Base-by-base conservation (phyloP, 371 early-diverging fungal genomes). In the Lichtheimia corymbifera region DNA sequence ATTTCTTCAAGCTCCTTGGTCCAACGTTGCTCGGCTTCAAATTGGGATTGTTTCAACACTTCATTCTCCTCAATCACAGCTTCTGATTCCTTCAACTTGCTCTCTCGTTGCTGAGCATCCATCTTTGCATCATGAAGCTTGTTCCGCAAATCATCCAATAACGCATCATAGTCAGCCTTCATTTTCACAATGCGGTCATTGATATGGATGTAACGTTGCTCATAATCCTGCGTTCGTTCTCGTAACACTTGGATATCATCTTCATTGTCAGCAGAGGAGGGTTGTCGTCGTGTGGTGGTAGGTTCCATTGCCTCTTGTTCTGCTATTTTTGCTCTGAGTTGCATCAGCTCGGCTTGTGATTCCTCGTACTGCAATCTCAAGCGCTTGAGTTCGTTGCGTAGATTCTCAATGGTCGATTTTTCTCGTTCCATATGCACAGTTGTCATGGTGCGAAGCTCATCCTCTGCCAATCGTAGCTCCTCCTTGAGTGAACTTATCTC, bases 111-210 rank as follows among this genome's bases (percentile, higher is more conserved):
- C 12, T 47, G 47, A 9, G 22, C 22, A 22, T 47, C 47, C 13
- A 35, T 53, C n/a, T 70, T 56, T 0, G 63, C 62, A 5, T 43
- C 51, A 12, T 49, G 24, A 6, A 66, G 45, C 51, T 55, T 59
- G 7, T 61, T 55, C 2, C 55, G 59, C 14, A 63, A 24, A 20
- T 55, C 22, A 40, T 61, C 59, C 24, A 66, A 11, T 18, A 63
- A 55, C 15, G 17, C 14, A 28, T 56, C 57, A 17, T 47, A 47
- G 5, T 47, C 47, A 6, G n/a, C 18, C 9, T 47, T 47, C 47
- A 47, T 18, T 2, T 47, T n/a, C 15, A 17, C 22, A 22, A 47
- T 13, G 5, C 22, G 18, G 5, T 47, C 47, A 47, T 47, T 47
- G 47, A 47, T 22, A 5, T 7, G 18, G 0, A 7, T n/a, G 22